These are phyloP conservation scores for Capniomyces stellatus DNA, from an alignment of 371 early-diverging fungal species.

Conservation along the genomic window DNA sequence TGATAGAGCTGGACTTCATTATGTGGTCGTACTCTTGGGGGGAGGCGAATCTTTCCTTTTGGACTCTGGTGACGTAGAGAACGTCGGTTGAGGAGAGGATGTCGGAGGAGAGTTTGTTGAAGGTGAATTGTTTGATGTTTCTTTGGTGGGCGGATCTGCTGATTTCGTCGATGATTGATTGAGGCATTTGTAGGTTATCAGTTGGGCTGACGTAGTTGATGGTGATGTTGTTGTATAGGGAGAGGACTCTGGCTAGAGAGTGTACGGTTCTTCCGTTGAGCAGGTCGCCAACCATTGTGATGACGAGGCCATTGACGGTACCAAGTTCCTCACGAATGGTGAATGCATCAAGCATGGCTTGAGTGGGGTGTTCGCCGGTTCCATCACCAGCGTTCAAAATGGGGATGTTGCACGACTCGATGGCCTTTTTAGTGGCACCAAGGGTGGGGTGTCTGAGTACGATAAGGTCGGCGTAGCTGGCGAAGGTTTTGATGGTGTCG, in stretches of 20 bases:
- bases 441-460: constrained; percentile 86
- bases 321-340: constrained; percentile 86
- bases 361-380: constrained; percentile 93
- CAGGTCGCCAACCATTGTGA: constrained; percentile 90
- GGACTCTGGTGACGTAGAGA: constrained; percentile 90
- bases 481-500: constrained; percentile 87
- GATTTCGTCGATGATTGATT: constrained; percentile 59
- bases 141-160: constrained; percentile 21
- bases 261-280: constrained; percentile 96
- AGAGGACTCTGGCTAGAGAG: constrained; percentile 72
- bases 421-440: constrained; percentile 76
- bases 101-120: constrained; percentile 42
- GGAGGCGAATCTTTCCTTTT: constrained; percentile 80
- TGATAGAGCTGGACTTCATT: constrained; percentile 48
- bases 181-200: constrained; percentile 61
- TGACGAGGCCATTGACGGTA: constrained; percentile 88
- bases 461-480: constrained; percentile 78
- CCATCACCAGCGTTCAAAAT: constrained; percentile 96
- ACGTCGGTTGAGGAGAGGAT: constrained; percentile 83
- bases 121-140: constrained; percentile 52
- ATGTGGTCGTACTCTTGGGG: constrained; percentile 52
- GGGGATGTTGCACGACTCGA: constrained; percentile 41
- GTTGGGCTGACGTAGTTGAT: constrained; percentile 82
- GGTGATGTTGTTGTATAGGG: constrained; percentile 75
- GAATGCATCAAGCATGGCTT: constrained; percentile 90